Evolutionary conservation across 106 monocot species (phyloP), one percentile per base, ranked within the genome.

Genomic region (Amphibolis antarctica): DNA sequence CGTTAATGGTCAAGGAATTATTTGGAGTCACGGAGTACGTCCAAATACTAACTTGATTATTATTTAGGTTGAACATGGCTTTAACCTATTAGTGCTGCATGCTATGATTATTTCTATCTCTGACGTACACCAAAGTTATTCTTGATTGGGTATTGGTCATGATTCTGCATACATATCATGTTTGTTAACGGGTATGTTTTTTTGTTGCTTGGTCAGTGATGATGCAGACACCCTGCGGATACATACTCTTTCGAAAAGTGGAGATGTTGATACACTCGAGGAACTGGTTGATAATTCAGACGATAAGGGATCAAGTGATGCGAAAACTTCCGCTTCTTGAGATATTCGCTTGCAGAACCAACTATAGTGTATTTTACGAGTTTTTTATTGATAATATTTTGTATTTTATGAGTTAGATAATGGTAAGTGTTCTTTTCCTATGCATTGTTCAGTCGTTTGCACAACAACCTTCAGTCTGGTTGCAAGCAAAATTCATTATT

Each of bases 251-350:
- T 72, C 72, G 7, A 54, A 64, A 55, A 45, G 55, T 45, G 73
- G 73, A 17, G 73, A 73, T 22, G 27, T 73, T 28, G 73, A 73
- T 2, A 59, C 66, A 42, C 65, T 73, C 17, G 59, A 73, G 59
- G 59, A 65, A 63, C 65, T 59, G 73, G 49, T 66, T 48, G 73
- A 60, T 29, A 60, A 28, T 42, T 73, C 65, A 13, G 73, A 64
- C 17, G 15, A 6, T 2, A 19, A 45, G 46, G 43, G 20, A 46
- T 26, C 25, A 6, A 45, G 5, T 21, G 44, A 63, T 23, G 46
- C 21, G 17, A 18, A 11, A 1, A 46, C 46, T 24, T 47, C 44
- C 47, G 24, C 47, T 63, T 25, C 36, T 61, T 44, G 36, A 61
- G 10, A 17, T 21, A 42, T 17, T 53, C 19, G 1, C 22, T 53